Evolutionary conservation across 768 basidiomycete species (phyloP), one percentile per base, ranked within the genome.

Genomic region (Sistotremastrum niveocremeum): DNA sequence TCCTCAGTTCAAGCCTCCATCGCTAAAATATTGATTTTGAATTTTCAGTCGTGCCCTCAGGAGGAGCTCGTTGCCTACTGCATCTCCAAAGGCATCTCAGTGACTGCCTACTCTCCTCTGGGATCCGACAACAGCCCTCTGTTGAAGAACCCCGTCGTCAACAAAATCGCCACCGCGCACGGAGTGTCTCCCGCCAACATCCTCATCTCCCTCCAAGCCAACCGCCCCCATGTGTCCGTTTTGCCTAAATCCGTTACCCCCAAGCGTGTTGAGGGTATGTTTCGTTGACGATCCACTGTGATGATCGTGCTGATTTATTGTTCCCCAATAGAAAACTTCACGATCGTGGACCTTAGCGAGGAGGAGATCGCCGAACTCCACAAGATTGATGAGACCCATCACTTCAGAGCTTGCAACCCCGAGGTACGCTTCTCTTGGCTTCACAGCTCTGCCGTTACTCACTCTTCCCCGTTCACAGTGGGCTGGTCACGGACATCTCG

Each of bases 41-140:
- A 34, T 41, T 65, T 7, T 50, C 68, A 78, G 30, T 74, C 77
- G 32, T 81, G 77, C 61, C 72, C 74, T 32, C 80, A 83, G 56
- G 70, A 76, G 49, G 79, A 82, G 29, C 63, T 84, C 37, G 70
- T 81, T 41, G 67, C 71, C 47, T 77, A 69, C 56, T 81, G 81
- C 67, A 59, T 65, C 38, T 55, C 59, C 41, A 76, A 79, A 55
- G 80, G 79, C 37, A 87, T 90, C 55, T 64, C 71, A 7, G 56
- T 84, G 47, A 81, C 84, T 12, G 81, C 84, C 5, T 89, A 86
- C 66, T 88, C 81, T 1, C 82, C 85, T 7, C 73, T 89, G 2
- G 86, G 81, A 45, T 83, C 79, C 10, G 72, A 79, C 52, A 67
- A 73, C 54, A 77, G 81, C 0, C 84, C 81, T 10, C 70, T 88